Base-by-base conservation (phyloP, 768 basidiomycete species). In the Pleurotus eryngii region DNA sequence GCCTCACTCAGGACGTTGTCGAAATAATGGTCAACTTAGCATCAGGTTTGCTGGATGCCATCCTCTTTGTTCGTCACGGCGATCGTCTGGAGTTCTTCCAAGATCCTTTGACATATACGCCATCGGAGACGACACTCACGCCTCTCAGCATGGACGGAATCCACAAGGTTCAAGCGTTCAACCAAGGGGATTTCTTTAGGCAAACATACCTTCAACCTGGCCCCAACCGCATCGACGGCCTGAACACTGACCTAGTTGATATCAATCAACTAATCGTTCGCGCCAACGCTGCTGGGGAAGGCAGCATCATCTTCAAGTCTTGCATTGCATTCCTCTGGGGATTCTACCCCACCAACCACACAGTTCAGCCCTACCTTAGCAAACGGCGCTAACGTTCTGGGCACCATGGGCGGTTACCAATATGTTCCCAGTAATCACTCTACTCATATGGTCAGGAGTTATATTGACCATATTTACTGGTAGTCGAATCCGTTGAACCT, bases 241-340 rank as follows among this genome's bases (percentile, higher is more conserved):
- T 72, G 20, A 65, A 64, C 57, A 63, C 65, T 2, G 64, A 43
- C 72, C 76, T 64, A 58, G 75, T 57, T 7, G 57, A 64, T 43
- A 68, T 70, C 48, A 66, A 64, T 51, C 74, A 80, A 63, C 71
- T 81, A 58, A 64, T 66, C 35, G 68, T 79, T 39, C 72, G 72
- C 7, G 82, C 83, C 0, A 82, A 84, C 62, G 73, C 75, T 4
- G 78, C 80, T 1, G 81, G 75, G 15, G 82, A 85, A 67, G 76
- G 75, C 4, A 73, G 72, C 11, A 80, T 83, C 24, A 77, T 83
- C 46, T 76, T 75, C 58, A 79, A 83, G 56, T 80, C 79, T 6
- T 78, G 81, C 17, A 70, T 76, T 9, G 80, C 83, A 4, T 66
- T 83, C 46, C 69, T 79, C 1, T 83, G 84, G 61, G 82, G 82